Conservation (phyloP, 2,329 filamentous ascomycete species). For the Pyricularia pennisetigena region DNA sequence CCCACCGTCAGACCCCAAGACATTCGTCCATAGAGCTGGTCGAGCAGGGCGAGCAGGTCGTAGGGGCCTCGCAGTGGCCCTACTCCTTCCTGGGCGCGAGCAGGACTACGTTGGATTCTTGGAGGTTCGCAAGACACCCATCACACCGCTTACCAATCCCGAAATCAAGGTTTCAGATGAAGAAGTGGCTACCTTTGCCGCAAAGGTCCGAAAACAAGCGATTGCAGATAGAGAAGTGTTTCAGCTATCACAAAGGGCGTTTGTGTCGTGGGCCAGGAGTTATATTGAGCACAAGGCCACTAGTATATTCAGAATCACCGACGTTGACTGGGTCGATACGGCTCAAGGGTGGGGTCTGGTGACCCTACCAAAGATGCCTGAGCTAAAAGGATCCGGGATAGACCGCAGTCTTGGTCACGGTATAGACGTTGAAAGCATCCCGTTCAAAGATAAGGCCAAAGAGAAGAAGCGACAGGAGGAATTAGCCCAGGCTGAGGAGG, state of each 20-base stretch:
- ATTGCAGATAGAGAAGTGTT: conserved; percentile 57
- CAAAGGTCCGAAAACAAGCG: conserved; percentile 23
- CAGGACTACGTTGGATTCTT: conserved; percentile 87
- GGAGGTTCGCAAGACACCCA: conserved; percentile 77
- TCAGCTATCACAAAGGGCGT: conserved; percentile 83
- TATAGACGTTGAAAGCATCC: conserved; percentile 57
- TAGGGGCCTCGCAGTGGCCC: conserved; percentile 73
- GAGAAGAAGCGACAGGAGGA: conserved; percentile 55
- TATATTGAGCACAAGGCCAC: conserved; percentile 86
- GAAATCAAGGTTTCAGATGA: conserved; percentile 45
- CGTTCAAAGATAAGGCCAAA: conserved; percentile 62
- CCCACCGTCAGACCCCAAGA: conserved; percentile 76
- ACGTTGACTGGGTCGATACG: conserved; percentile 77
- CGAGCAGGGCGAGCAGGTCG: conserved; percentile 83
- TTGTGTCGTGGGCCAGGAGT: conserved; percentile 86
- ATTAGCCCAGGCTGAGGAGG: conserved; percentile 37
- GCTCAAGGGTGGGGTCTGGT: conserved; percentile 80
- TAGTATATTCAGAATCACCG: conserved; percentile 77
- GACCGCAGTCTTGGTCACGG: conserved; percentile 52
- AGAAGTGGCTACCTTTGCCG: conserved; percentile 39
- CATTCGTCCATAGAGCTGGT: conserved; percentile 88
- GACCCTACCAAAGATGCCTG: conserved; percentile 87
- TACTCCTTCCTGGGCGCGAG: conserved; percentile 76
- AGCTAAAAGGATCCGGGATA: conserved; percentile 62
- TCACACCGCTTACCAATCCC: conserved; percentile 51